Percentiles rank a stretch among this genome's conserved stretches.
Evolutionary conservation across 225 moss, liverwort and hornwort genomes (phyloP).

Genomic region (Polytrichum formosum): DNA sequence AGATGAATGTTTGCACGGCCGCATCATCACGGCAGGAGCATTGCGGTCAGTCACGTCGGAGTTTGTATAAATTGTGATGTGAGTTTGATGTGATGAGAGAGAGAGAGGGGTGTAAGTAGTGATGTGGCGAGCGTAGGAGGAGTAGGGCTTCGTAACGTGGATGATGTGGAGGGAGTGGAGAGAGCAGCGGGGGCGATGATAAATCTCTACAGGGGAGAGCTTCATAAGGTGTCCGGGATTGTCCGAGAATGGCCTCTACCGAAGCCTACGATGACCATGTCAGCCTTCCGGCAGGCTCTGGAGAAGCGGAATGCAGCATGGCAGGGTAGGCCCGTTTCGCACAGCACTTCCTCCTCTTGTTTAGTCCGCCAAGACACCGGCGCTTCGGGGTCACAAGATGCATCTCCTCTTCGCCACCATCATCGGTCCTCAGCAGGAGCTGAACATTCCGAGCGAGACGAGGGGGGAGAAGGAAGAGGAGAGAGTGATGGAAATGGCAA

Average conservation of each 20-base stretch:
- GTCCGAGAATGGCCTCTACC: conserved; percentile 87
- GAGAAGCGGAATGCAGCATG: conserved; percentile 71
- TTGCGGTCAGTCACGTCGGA: too few relatives aligned
- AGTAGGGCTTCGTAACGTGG: conserved; percentile 14
- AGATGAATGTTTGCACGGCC: too few relatives aligned
- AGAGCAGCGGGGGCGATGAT: conserved; percentile 60
- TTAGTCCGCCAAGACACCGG: conserved; percentile 40
- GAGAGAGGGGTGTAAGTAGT: too few relatives aligned
- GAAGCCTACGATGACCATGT: conserved; percentile 63
- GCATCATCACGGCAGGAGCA: too few relatives aligned
- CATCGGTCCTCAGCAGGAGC: conserved; percentile 15
- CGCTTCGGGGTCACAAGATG: conserved; percentile 42
- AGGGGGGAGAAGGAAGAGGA: conserved; percentile 39
- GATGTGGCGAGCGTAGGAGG: too few relatives aligned
- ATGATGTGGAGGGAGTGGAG: conserved; percentile 30
- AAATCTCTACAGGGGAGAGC: conserved; percentile 87
- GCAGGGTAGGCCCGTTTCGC: conserved; percentile 9
- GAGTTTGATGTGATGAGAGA: too few relatives aligned
- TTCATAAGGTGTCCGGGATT: conserved; percentile 91
- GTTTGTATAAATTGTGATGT: too few relatives aligned
- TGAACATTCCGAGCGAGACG: conserved; percentile 43
- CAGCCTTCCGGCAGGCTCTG: conserved; percentile 67
- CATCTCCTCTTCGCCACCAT: conserved; percentile 41
- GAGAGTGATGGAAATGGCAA: conserved; percentile 59
- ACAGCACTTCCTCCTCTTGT: conserved; percentile 25